phyloP scores from a whole-genome alignment of 1,139 yeast species.

The Candida sanyaensis region DNA sequence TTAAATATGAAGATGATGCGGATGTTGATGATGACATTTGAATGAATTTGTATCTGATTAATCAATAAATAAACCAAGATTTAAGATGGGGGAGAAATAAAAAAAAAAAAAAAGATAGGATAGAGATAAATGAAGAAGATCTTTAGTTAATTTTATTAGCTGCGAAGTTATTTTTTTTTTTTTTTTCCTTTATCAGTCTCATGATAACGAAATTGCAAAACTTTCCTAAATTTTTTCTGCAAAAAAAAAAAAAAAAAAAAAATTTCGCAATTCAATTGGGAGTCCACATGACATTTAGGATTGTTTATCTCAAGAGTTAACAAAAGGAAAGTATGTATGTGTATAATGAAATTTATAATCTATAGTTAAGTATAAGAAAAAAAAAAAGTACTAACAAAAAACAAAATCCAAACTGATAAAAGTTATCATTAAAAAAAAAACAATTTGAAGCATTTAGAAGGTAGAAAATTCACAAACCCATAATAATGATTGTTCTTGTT shows the following conservation, averaged over 20 bases:
- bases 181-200: not conserved
- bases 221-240: not conserved
- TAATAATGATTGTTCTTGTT: too few relatives aligned
- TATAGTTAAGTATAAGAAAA: slow-evolving; percentile 3
- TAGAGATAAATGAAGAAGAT: not conserved
- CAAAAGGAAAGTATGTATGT: not conserved
- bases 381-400: not conserved
- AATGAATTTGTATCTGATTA: too few relatives aligned
- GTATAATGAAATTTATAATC: slow-evolving; percentile 1
- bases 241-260: not conserved
- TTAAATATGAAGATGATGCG: not conserved
- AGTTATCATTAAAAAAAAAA: not conserved
- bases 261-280: not conserved
- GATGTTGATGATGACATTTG: not conserved
- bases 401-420: not conserved
- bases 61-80: too few relatives aligned
- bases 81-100: not conserved
- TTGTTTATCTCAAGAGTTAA: too few relatives aligned
- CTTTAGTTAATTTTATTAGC: not conserved
- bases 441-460: not conserved
- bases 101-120: not conserved
- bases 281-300: too few relatives aligned
- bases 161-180: not conserved
- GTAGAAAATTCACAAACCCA: too few relatives aligned
- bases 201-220: not conserved